These are phyloP conservation scores for Rhynchosporium graminicola DNA, from an alignment of 2,329 filamentous ascomycete genomes.

Conservation along the genomic window DNA sequence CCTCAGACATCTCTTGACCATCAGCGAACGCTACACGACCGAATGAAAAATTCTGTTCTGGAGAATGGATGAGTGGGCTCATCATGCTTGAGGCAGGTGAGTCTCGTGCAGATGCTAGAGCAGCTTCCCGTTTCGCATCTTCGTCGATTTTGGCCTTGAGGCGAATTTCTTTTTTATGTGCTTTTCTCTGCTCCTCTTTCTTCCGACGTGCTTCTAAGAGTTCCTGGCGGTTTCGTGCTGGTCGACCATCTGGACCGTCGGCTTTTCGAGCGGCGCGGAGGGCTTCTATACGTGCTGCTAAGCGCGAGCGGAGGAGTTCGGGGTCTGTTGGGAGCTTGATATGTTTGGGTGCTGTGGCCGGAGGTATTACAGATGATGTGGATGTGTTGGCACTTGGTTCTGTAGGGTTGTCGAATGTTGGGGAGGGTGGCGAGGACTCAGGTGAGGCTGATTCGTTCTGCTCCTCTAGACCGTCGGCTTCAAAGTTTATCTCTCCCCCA, in stretches of 20 bases:
- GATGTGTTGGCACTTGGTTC: slow-evolving; percentile 65
- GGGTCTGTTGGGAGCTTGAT: slow-evolving; percentile 70
- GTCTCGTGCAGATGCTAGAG: slow-evolving; percentile 59
- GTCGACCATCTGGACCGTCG: slow-evolving; percentile 77
- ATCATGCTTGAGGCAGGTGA: slow-evolving; percentile 57
- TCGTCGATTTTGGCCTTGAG: slow-evolving; percentile 78
- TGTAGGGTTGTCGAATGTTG: slow-evolving; percentile 58
- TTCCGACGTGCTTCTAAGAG: slow-evolving; percentile 85
- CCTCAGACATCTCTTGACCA: slow-evolving; percentile 75
- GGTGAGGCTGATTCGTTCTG: slow-evolving; percentile 45
- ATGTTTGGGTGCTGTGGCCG: slow-evolving; percentile 63
- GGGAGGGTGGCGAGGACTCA: slow-evolving; percentile 57
- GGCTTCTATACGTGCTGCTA: slow-evolving; percentile 81
- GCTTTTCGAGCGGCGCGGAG: slow-evolving; percentile 86
- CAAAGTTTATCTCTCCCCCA: slow-evolving; percentile 46
- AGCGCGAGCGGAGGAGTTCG: slow-evolving; percentile 72
- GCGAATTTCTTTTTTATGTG: slow-evolving; percentile 84
- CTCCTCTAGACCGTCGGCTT: slow-evolving; percentile 50
- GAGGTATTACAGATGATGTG: slow-evolving; percentile 64
- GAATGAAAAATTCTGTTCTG: slow-evolving; percentile 78
- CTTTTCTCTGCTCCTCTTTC: slow-evolving; percentile 84
- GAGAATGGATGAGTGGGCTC: slow-evolving; percentile 55
- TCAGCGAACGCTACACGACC: slow-evolving; percentile 89
- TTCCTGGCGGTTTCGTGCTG: slow-evolving; percentile 84
- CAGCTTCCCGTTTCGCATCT: slow-evolving; percentile 64